A percentile compares a stretch with the other conserved stretches of the same genome.
Conservation (phyloP, 2,329 filamentous ascomycete species). For the Helotiales sp. region DNA sequence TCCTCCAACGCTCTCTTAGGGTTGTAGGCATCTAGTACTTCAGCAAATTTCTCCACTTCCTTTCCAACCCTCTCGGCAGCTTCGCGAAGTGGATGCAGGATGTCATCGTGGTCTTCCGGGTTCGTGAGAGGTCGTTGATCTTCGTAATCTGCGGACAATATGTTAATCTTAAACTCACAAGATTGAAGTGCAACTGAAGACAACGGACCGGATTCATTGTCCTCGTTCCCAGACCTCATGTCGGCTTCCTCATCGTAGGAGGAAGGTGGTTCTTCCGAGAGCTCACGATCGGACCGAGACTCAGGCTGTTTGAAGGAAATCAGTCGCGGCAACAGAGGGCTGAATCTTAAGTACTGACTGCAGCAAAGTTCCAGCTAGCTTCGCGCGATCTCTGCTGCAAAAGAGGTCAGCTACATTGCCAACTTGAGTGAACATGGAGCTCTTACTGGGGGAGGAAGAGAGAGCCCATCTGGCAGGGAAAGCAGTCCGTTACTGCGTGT, state of each 20-base stretch:
- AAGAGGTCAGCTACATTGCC: constrained; percentile 17
- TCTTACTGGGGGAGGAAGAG: constrained; percentile 21
- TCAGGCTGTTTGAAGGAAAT: constrained; percentile 20
- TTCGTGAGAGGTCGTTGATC: constrained; percentile 34
- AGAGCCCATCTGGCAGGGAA: constrained; percentile 20
- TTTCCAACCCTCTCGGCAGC: constrained; percentile 70
- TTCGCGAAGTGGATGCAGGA: constrained; percentile 60
- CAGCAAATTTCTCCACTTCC: constrained; percentile 86
- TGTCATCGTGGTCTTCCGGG: constrained; percentile 43
- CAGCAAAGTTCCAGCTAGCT: constrained; percentile 33
- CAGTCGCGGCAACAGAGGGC: not conserved
- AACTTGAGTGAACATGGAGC: not conserved
- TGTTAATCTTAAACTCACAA: not conserved
- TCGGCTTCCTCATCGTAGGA: constrained; percentile 38
- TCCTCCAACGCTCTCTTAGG: constrained; percentile 47
- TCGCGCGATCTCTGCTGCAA: constrained; percentile 30
- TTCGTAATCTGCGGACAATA: constrained; percentile 19
- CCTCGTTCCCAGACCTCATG: constrained; percentile 33
- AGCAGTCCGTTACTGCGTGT: constrained; percentile 27
- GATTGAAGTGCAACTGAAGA: constrained; percentile 9
- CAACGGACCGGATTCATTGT: constrained; percentile 31
- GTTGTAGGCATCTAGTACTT: constrained; percentile 75
- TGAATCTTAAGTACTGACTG: constrained; percentile 21
- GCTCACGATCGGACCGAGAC: constrained; percentile 30
- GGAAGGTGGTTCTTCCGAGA: constrained; percentile 33